Conservation (phyloP, 129 eudicot genomes). For the Oenanthe sinensis region DNA sequence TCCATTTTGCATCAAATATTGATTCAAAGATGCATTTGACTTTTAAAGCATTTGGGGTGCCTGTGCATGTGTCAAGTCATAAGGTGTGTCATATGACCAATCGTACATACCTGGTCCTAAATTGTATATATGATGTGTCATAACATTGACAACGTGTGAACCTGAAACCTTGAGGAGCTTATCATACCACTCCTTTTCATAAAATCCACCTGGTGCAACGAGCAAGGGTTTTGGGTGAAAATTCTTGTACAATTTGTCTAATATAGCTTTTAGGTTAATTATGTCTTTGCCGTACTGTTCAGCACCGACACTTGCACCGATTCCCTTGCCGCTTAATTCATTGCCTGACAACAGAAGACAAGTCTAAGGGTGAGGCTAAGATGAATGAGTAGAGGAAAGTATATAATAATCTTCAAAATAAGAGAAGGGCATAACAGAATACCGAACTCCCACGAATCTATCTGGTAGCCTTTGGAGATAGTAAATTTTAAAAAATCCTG, state of each 20-base stretch:
- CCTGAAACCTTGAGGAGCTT: slow-evolving; percentile 70
- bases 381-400: not conserved
- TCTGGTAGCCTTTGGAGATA: slow-evolving; percentile 69
- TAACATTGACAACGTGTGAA: slow-evolving; percentile 40
- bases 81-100: not conserved
- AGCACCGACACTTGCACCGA: slow-evolving; percentile 75
- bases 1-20: not conserved
- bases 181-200: slow-evolving; percentile 57
- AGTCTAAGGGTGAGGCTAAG: not conserved
- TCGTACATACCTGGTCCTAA: slow-evolving; percentile 68
- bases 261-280: slow-evolving; percentile 38
- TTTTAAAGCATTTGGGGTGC: not conserved
- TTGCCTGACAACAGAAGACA: slow-evolving; percentile 46
- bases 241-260: slow-evolving; percentile 45
- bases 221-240: slow-evolving; percentile 46
- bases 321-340: slow-evolving; percentile 86
- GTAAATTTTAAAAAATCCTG: slow-evolving; percentile 71
- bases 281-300: slow-evolving; percentile 67
- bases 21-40: not conserved
- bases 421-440: slow-evolving; percentile 17
- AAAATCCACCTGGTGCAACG: slow-evolving; percentile 94
- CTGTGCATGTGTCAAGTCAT: not conserved
- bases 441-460: slow-evolving; percentile 96
- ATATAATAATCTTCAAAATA: slow-evolving; percentile 1
- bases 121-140: slow-evolving; percentile 83